Conservation (phyloP, 169 alveolate genomes). For the Eimeria mitis region DNA sequence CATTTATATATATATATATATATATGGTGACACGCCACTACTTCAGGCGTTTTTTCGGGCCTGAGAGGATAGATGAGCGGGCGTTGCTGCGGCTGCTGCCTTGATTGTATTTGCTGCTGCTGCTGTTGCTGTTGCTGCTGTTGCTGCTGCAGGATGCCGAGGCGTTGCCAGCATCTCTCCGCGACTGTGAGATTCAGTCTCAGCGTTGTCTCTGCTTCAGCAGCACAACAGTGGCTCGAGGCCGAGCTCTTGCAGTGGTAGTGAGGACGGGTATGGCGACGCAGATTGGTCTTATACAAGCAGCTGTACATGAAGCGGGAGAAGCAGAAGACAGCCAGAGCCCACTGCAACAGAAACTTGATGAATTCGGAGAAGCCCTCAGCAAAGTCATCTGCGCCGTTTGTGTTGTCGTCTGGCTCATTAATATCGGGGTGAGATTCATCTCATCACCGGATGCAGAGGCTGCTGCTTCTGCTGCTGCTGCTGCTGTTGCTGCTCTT, state of each 20-base stretch:
- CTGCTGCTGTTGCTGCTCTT: background rate
- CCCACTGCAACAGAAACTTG: constrained; percentile 98
- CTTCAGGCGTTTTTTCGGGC: no score
- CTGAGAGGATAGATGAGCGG: no score
- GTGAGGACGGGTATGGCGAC: constrained; percentile 98
- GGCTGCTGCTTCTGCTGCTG: background rate
- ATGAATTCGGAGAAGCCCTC: constrained; percentile 97
- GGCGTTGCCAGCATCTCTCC: constrained; percentile 84
- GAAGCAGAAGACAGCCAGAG: constrained; percentile 96
- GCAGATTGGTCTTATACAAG: constrained; percentile 98
- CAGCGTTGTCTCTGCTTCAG: constrained; percentile 93
- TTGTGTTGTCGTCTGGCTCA: constrained; percentile 98
- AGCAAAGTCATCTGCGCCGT: constrained; percentile 95
- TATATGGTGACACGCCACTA: no score
- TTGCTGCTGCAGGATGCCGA: constrained; percentile 83
- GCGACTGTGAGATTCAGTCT: constrained; percentile 90
- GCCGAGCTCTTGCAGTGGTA: constrained; percentile 97
- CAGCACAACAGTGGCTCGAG: constrained; percentile 97
- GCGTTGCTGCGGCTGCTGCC: background rate
- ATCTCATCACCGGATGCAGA: background rate
- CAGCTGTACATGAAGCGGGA: constrained; percentile 97
- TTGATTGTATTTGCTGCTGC: background rate
- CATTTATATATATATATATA: no score
- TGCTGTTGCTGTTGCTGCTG: constrained; percentile 24
- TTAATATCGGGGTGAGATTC: constrained; percentile 91